Conservation (phyloP, 2,329 filamentous ascomycete species). For the Coniochaeta sp. region DNA sequence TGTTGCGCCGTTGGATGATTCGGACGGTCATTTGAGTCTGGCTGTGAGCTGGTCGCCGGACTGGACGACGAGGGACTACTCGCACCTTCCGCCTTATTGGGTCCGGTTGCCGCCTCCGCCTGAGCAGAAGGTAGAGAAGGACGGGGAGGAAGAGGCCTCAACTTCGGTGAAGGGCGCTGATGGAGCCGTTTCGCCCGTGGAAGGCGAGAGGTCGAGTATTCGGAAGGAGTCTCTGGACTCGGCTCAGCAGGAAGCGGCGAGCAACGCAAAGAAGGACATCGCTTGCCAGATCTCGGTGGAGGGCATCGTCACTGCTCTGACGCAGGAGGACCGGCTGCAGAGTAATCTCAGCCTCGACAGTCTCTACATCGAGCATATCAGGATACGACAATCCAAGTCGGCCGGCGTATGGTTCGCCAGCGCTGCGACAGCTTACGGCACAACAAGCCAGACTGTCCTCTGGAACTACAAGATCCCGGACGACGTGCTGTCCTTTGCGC, state of each 20-base stretch:
- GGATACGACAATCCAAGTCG: slow-evolving; percentile 22
- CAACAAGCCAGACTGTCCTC: slow-evolving; percentile 45
- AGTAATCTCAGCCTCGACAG: slow-evolving; percentile 23
- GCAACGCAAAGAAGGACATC: slow-evolving; percentile 24
- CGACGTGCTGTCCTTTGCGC: slow-evolving; percentile 41
- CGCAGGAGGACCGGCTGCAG: slow-evolving; percentile 24
- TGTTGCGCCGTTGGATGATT: slow-evolving; percentile 50
- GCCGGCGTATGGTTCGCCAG: slow-evolving; percentile 51
- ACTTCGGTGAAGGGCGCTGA: neutral
- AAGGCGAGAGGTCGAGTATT: slow-evolving; percentile 10
- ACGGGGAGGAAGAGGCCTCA: neutral
- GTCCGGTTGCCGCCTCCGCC: slow-evolving; percentile 34
- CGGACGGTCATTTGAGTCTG: slow-evolving; percentile 52
- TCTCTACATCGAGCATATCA: slow-evolving; percentile 41
- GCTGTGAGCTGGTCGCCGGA: slow-evolving; percentile 47
- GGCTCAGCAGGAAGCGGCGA: slow-evolving; percentile 21
- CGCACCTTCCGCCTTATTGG: slow-evolving; percentile 54
- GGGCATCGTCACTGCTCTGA: slow-evolving; percentile 38
- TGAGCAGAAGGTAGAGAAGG: slow-evolving; percentile 8
- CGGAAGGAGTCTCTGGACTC: slow-evolving; percentile 27
- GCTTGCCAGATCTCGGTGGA: slow-evolving; percentile 42
- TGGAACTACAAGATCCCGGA: slow-evolving; percentile 56
- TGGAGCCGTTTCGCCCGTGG: neutral
- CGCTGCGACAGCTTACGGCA: slow-evolving; percentile 47
- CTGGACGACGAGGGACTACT: slow-evolving; percentile 45